Evolutionary conservation across 2,329 filamentous ascomycete genomes (phyloP).

Genomic region (Fusarium sp.): DNA sequence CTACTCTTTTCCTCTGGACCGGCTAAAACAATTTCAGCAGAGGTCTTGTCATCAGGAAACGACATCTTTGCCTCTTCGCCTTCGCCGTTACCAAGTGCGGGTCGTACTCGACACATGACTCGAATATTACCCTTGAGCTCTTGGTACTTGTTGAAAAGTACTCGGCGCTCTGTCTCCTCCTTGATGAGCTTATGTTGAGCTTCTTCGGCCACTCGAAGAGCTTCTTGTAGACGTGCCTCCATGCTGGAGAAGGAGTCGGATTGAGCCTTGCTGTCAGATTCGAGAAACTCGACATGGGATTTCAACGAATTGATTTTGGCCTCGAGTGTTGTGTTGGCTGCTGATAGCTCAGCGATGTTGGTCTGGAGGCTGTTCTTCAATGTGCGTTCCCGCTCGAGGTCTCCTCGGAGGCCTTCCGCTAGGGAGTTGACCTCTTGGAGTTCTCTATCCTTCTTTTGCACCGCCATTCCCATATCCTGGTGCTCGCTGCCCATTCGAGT

Average conservation of each 20-base stretch:
- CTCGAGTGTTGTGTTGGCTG: slow-evolving; percentile 76
- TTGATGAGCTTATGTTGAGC: slow-evolving; percentile 86
- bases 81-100: slow-evolving; percentile 70
- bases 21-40: slow-evolving; percentile 85
- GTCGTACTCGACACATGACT: slow-evolving; percentile 96
- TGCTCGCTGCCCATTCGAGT: slow-evolving; percentile 64
- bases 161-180: slow-evolving; percentile 90
- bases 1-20: slow-evolving; percentile 88
- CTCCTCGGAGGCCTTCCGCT: slow-evolving; percentile 60
- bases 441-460: slow-evolving; percentile 68
- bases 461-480: slow-evolving; percentile 61
- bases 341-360: slow-evolving; percentile 69
- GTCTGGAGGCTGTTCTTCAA: slow-evolving; percentile 67
- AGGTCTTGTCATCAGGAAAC: slow-evolving; percentile 86
- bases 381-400: slow-evolving; percentile 72
- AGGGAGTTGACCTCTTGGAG: slow-evolving; percentile 61
- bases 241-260: slow-evolving; percentile 87
- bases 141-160: slow-evolving; percentile 97
- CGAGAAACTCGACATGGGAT: slow-evolving; percentile 88
- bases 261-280: slow-evolving; percentile 90
- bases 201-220: slow-evolving; percentile 74
- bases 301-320: slow-evolving; percentile 80
- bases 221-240: slow-evolving; percentile 83
- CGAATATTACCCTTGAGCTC: slow-evolving; percentile 98
- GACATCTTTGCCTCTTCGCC: slow-evolving; percentile 78